A percentile compares a stretch with the other conserved stretches of the same genome.
Evolutionary conservation across 202 grass and related monocot species (phyloP).

Genomic region (Carex sylvatica): DNA sequence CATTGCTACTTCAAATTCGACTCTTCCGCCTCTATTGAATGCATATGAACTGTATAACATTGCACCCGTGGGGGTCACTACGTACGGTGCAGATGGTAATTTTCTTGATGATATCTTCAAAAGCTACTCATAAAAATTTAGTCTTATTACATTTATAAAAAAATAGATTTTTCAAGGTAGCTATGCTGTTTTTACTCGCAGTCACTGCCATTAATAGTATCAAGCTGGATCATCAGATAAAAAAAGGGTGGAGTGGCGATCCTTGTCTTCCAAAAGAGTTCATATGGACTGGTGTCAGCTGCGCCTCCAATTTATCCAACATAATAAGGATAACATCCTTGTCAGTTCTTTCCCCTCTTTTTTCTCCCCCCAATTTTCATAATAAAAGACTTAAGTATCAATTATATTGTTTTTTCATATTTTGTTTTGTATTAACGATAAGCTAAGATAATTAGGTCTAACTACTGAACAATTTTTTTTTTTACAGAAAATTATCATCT

Average conservation of each 20-base stretch:
- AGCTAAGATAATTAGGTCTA: no score
- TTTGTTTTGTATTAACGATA: no score
- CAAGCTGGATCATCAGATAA: constrained; percentile 21
- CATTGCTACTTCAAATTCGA: neutral
- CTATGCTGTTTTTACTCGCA: neutral
- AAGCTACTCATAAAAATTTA: no score
- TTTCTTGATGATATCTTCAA: neutral
- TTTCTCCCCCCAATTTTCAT: no score
- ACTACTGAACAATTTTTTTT: neutral
- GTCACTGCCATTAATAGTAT: constrained; percentile 29
- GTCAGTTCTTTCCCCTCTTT: neutral
- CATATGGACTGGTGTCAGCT: constrained; percentile 24
- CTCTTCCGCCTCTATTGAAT: constrained; percentile 43
- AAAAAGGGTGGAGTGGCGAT: constrained; percentile 31
- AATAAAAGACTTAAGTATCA: no score
- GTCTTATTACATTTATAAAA: no score
- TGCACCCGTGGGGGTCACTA: neutral
- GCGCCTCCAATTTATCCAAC: neutral
- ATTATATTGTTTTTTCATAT: no score
- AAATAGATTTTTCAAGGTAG: neutral
- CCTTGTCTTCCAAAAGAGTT: constrained; percentile 25
- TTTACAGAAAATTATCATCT: neutral
- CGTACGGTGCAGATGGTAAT: constrained; percentile 29
- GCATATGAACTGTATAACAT: constrained; percentile 27
- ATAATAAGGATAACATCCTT: constrained; percentile 11